Evolutionary conservation across 148 eudicot genomes (phyloP).

Genomic region (Nepenthes mirabilis): DNA sequence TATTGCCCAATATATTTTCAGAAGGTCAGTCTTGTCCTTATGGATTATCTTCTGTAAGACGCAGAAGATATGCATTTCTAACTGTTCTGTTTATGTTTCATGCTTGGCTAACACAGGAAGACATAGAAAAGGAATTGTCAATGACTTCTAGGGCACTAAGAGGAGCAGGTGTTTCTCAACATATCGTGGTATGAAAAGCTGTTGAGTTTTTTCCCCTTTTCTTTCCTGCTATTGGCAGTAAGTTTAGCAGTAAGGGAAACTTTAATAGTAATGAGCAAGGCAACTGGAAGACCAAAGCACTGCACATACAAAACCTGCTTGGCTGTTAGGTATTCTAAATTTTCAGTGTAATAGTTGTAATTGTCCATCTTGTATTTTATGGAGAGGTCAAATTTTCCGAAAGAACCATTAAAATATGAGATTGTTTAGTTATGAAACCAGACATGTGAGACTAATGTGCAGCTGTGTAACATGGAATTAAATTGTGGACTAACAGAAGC

Average conservation of each 20-base stretch:
- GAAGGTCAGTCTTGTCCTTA: slow-evolving; percentile 29
- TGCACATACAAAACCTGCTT: no score
- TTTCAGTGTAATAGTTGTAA: no score
- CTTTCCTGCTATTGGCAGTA: background rate
- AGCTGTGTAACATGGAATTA: no score
- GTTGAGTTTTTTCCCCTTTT: background rate
- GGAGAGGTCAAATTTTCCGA: no score
- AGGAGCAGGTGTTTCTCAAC: slow-evolving; percentile 52
- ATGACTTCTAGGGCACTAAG: slow-evolving; percentile 37
- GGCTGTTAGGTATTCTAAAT: no score
- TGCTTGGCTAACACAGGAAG: slow-evolving; percentile 52
- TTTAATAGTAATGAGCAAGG: no score
- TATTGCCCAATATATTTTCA: slow-evolving; percentile 79
- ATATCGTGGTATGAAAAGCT: slow-evolving; percentile 45
- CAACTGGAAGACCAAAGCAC: no score
- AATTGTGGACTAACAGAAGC: no score
- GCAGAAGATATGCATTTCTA: slow-evolving; percentile 1
- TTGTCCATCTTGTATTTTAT: no score
- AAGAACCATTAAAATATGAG: no score
- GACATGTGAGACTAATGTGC: no score
- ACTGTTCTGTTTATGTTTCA: slow-evolving; percentile 6
- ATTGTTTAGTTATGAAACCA: no score
- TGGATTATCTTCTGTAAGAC: background rate
- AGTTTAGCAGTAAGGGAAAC: background rate
- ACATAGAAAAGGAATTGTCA: slow-evolving; percentile 74